Evolutionary conservation across 2,329 filamentous ascomycete genomes (phyloP), one percentile per base, ranked within the genome.

Genomic region (Phoma sp.): DNA sequence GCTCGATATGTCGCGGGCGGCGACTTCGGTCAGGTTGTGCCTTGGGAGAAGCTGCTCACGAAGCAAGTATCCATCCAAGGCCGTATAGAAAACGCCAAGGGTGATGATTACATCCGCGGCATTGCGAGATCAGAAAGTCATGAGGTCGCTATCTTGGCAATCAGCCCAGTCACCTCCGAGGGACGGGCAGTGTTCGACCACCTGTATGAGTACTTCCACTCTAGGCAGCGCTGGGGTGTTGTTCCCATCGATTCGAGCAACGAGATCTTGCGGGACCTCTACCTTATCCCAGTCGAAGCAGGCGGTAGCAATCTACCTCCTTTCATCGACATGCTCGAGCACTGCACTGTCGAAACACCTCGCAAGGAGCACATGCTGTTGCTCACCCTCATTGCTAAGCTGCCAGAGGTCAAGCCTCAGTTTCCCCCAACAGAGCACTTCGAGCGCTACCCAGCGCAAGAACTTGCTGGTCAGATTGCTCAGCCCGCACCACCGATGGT

Each of bases 61-160:
- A 80, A 84, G 25, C 83, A 81, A 7, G 79, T 95, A 25, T 86
- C 83, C 6, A 88, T 95, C 18, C 88, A 88, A 40, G 91, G 91
- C 1, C 86, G 95, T 15, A 95, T 99, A 55, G 86, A 90, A 45
- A 87, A 91, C 62, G 84, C 89, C 55, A 89, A 89, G 60, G 95
- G 93, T 10, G 92, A 92, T 51, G 91, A 96, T 57, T 99, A 99
- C 67, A 86, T 99, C 0, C 95, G 92, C 69, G 87, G 91, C 43
- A 81, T 98, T 56, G 87, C 92, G 11, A 96, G 91, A 74, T 93
- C 89, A 70, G 84, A 85, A 46, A 87, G 87, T 43, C 93, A 91
- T 2, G 95, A 98, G 67, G 87, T 99, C 5, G 84, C 92, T 1
- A 90, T 98, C 18, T 84, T 96, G 17, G 86, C 87, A 37, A 77